These are phyloP conservation scores for Eucalyptus sp. DNA, from an alignment of 345 rosid genomes.

Conservation along the genomic window DNA sequence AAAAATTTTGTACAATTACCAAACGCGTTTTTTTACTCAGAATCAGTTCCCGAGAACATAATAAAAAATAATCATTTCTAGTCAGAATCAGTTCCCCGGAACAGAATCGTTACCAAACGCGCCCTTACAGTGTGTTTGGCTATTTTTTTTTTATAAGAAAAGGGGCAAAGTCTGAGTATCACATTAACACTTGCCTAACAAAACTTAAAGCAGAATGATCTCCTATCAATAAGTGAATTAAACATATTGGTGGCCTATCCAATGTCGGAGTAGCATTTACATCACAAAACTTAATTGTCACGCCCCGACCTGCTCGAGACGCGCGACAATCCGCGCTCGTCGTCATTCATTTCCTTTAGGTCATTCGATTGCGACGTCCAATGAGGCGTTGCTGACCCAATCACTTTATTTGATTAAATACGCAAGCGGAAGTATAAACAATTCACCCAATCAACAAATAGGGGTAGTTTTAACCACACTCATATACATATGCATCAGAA, in stretches of 20 bases:
- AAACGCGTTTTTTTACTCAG: too few relatives aligned
- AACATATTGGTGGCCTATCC: not conserved
- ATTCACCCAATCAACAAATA: too few relatives aligned
- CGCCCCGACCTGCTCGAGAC: accelerated
- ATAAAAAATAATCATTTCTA: too few relatives aligned
- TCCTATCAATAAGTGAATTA: not conserved
- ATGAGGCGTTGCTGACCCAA: accelerated
- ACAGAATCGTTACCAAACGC: too few relatives aligned
- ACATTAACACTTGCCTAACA: not conserved
- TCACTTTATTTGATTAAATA: too few relatives aligned
- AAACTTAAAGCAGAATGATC: not conserved
- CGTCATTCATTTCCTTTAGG: too few relatives aligned
- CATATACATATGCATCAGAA: too few relatives aligned
- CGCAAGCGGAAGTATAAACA: accelerated
- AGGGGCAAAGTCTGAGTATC: not conserved
- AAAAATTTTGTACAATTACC: too few relatives aligned
- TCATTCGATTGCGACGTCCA: accelerated
- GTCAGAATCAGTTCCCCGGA: too few relatives aligned
- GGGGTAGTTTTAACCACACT: accelerated
- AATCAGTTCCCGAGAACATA: too few relatives aligned
- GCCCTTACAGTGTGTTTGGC: not conserved
- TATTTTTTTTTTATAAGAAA: not conserved
- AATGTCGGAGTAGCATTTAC: not conserved
- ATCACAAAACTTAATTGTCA: accelerated
- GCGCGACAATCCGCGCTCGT: accelerated